These are phyloP conservation scores for Tricholoma furcatifolium DNA, from an alignment of 768 basidiomycete species.

Conservation along the genomic window DNA sequence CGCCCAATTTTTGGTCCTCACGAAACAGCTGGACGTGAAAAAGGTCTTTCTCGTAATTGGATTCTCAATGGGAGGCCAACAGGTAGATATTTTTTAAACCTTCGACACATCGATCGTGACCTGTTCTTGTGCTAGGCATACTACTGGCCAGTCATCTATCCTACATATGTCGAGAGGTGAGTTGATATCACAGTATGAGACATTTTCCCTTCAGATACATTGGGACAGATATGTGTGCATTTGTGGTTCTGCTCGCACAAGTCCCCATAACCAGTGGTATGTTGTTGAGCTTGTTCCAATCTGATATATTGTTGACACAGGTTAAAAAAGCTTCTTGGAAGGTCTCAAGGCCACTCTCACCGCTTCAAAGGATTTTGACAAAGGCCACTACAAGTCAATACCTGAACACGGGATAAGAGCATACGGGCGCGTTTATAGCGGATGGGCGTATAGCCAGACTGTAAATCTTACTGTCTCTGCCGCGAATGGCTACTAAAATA, in stretches of 20 bases:
- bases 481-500: background rate
- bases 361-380: constrained; percentile 53
- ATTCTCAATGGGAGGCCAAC: constrained; percentile 62
- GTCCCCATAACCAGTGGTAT: constrained; percentile 55
- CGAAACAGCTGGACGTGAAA: constrained; percentile 41
- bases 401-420: constrained; percentile 53
- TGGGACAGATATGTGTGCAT: constrained; percentile 45
- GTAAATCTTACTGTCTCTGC: constrained; percentile 25
- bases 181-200: background rate
- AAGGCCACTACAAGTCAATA: constrained; percentile 47
- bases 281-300: background rate
- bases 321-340: constrained; percentile 49
- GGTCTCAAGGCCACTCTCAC: constrained; percentile 55
- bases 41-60: constrained; percentile 49
- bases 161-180: constrained; percentile 52
- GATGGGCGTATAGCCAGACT: constrained; percentile 60
- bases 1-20: constrained; percentile 54
- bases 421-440: constrained; percentile 54
- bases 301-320: background rate
- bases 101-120: background rate
- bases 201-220: background rate
- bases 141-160: constrained; percentile 56
- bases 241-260: constrained; percentile 56
- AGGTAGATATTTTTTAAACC: constrained; percentile 21
- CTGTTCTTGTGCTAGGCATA: constrained; percentile 37